Evolutionary conservation across 2,329 filamentous ascomycete genomes (phyloP), one percentile per base, ranked within the genome.

Genomic region (Talaromyces islandicus): DNA sequence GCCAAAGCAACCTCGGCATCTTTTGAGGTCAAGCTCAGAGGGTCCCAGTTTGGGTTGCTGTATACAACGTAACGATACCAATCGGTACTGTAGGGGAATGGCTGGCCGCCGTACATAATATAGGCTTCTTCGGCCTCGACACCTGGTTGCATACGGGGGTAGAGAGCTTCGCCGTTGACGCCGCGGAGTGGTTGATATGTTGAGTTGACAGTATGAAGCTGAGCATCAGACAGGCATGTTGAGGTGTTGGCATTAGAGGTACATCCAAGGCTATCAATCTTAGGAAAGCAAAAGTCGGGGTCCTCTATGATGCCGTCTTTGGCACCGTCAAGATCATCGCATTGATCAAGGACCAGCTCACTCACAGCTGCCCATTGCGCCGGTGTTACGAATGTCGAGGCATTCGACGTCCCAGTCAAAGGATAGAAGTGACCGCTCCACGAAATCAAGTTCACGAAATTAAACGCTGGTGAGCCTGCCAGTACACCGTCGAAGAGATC

Each of bases 91-190:
- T 53, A 58, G 7, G 35, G 17, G 12, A 58, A 81, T 76, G 46
- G 79, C 81, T 0, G 82, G 80, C 76, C 77, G 14, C 67, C 69
- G 59, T 75, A 75, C 56, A 77, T 67, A 19, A 71, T 66, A 2
- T 69, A 57, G 0, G 69, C 62, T 10, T 67, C 69, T 3, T 60
- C 35, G 11, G 67, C 48, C 48, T 73, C 71, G 0, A 70, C 69
- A 0, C 72, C 72, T 3, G 72, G 71, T 43, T 73, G 73, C 66
- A 77, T 71, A 30, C 71, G 68, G 4, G 73, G 73, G 57, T 71
- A 73, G 4, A 74, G 43, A 4, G 71, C 60, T 19, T 64, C 67
- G 5, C 70, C 70, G 51, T 54, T 5, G 29, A 27, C 27, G 12
- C 57, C 50, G 12, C 35, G 25, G 21, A 58, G 30, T 6, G 50